phyloP scores from a whole-genome alignment of 192 early-diverging fungal species.

The Backusella australiensis region DNA sequence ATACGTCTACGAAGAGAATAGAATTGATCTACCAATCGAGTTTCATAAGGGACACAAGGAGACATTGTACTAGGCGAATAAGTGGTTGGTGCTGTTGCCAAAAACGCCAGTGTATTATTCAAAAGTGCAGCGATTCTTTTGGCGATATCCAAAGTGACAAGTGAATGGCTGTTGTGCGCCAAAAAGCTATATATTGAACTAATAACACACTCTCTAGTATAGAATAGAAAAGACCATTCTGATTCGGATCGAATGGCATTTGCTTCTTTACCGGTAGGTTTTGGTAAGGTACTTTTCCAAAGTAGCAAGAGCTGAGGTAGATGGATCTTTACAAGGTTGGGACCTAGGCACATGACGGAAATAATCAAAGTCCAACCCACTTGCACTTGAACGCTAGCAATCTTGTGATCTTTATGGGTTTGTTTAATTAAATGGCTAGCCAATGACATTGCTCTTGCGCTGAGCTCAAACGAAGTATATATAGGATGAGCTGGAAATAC shows the following conservation, averaged over 20 bases:
- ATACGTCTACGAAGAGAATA: slow-evolving; percentile 61
- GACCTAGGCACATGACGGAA: slow-evolving; percentile 73
- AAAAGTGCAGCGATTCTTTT: slow-evolving; percentile 74
- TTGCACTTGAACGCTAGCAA: slow-evolving; percentile 62
- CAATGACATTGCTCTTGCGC: slow-evolving; percentile 75
- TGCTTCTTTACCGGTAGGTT: slow-evolving; percentile 66
- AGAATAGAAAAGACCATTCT: slow-evolving; percentile 62
- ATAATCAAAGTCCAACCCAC: slow-evolving; percentile 81
- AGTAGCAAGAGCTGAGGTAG: slow-evolving; percentile 71
- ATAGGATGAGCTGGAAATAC: slow-evolving; percentile 64
- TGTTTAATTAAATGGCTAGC: slow-evolving; percentile 71
- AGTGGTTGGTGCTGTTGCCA: slow-evolving; percentile 47
- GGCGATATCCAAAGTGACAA: slow-evolving; percentile 71
- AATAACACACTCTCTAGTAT: slow-evolving; percentile 64
- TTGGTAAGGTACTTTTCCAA: slow-evolving; percentile 81
- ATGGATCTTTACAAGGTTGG: slow-evolving; percentile 79
- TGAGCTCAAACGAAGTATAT: slow-evolving; percentile 74
- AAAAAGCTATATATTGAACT: slow-evolving; percentile 72
- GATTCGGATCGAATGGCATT: slow-evolving; percentile 50
- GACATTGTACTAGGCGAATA: slow-evolving; percentile 45
- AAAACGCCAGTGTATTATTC: slow-evolving; percentile 68
- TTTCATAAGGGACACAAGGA: slow-evolving; percentile 43
- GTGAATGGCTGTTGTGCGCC: slow-evolving; percentile 58
- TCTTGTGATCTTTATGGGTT: slow-evolving; percentile 56
- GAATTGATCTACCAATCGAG: slow-evolving; percentile 45